Conservation (phyloP, 768 basidiomycete genomes). For the Flagelloscypha sp. region DNA sequence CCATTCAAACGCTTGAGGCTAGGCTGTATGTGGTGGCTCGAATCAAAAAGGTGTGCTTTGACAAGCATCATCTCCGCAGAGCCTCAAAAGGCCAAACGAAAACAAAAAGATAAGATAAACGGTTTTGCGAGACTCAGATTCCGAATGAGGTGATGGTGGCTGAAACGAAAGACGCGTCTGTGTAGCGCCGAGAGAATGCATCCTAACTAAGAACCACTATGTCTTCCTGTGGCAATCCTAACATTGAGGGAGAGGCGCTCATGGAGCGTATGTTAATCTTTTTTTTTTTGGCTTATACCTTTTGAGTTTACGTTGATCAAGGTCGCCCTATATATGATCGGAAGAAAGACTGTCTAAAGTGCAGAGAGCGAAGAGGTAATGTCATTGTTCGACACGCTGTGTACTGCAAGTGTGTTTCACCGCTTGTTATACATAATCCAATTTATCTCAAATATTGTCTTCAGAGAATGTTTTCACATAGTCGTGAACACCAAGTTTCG, state of each 20-base stretch:
- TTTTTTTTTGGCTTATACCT: not conserved
- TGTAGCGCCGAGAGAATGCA: too few species aligned
- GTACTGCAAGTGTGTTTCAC: slow-evolving; percentile 65
- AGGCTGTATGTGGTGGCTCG: too few species aligned
- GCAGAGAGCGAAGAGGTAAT: slow-evolving; percentile 56
- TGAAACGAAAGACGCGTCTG: too few species aligned
- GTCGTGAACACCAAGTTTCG: slow-evolving; percentile 58
- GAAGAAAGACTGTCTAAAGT: slow-evolving; percentile 62
- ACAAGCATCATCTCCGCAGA: too few species aligned
- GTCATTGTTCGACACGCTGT: slow-evolving; percentile 72
- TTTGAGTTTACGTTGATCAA: slow-evolving; percentile 18
- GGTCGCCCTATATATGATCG: slow-evolving; percentile 63
- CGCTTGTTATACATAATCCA: slow-evolving; percentile 3
- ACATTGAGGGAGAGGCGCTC: slow-evolving; percentile 46
- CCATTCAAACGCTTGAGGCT: too few species aligned
- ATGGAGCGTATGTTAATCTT: slow-evolving; percentile 51
- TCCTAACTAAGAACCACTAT: too few species aligned
- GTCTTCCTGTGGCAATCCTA: slow-evolving; percentile 59
- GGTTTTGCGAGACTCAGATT: too few species aligned
- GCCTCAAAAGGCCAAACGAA: too few species aligned
- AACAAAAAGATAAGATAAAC: too few species aligned
- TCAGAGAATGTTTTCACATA: slow-evolving; percentile 59
- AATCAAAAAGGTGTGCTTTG: too few species aligned
- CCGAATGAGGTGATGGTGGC: too few species aligned
- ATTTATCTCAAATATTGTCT: not conserved